These are phyloP conservation scores for Fraxinus baroniana DNA, from an alignment of 305 asterid species.

Conservation along the genomic window DNA sequence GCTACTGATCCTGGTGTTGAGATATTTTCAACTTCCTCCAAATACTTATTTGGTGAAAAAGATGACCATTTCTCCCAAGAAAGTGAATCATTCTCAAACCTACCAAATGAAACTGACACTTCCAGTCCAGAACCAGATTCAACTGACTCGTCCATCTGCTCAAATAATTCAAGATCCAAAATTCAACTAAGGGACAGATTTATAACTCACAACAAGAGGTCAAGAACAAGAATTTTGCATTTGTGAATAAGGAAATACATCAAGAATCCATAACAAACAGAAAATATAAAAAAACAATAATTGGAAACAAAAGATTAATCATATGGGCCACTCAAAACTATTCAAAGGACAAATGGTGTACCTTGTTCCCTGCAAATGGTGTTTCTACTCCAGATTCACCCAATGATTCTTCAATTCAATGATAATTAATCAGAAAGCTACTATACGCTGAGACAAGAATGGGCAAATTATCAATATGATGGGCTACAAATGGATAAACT, in stretches of 20 bases:
- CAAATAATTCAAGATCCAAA: conserved; percentile 31
- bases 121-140: conserved; percentile 56
- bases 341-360: conserved; percentile 26
- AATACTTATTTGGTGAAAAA: conserved; percentile 83
- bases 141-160: conserved; percentile 74
- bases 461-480: conserved; percentile 34
- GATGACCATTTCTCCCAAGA: conserved; percentile 98
- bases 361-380: conserved; percentile 42
- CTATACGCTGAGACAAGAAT: conserved; percentile 37
- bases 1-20: conserved; percentile 95
- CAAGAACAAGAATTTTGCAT: conserved; percentile 16
- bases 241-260: conserved; percentile 13
- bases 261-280: conserved; percentile 20
- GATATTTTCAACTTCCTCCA: conserved; percentile 87
- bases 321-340: conserved; percentile 19
- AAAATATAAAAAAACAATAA: conserved; percentile 9
- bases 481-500: conserved; percentile 38
- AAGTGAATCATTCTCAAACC: conserved; percentile 77
- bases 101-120: conserved; percentile 89
- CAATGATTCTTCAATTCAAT: conserved; percentile 31
- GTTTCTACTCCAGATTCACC: conserved; percentile 55
- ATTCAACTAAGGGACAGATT: conserved; percentile 20
- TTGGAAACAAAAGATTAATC: conserved; percentile 9
- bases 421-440: conserved; percentile 28
- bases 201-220: conserved; percentile 21